Evolutionary conservation across 768 basidiomycete species (phyloP), one percentile per base, ranked within the genome.

Genomic region (Tulasnella sp.): DNA sequence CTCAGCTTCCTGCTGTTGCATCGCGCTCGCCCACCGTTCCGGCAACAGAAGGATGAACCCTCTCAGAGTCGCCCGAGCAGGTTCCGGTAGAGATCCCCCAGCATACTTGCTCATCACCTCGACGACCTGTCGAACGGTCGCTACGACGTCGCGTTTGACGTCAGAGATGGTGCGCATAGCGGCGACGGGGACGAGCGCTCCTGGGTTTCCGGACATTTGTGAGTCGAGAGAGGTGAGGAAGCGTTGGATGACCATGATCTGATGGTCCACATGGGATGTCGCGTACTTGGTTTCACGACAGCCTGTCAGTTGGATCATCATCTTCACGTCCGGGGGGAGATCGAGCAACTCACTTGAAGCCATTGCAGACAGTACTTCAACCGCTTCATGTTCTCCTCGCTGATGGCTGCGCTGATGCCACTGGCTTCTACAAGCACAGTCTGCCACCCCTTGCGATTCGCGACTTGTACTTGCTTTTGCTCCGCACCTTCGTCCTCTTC

Each of bases 351-450:
- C 25, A 89, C 88, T 75, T 87, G 84, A 17, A 94, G 74, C 89
- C 90, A 93, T 59, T 88, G 81, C 27, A 94, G 68, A 70, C 87
- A 91, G 67, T 92, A 93, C 68, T 83, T 82, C 42, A 94, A 70
- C 54, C 86, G 75, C 57, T 87, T 76, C 85, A 94, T 87, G 66
- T 84, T 91, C 70, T 93, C 92, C 63, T 92, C 90, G 69, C 89
- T 91, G 30, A 93, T 75, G 7, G 92, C 91, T 0, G 87, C 89
- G 59, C 89, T 80, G 31, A 94, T 75, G 0, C 91, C 91, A 12
- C 91, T 89, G 1, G 89, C 91, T 70, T 93, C 91, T 22, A 85
- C 74, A 42, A 93, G 72, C 25, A 92, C 78, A 0, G 85, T 80
- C 65, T 92, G 89, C 90, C 87, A 91, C 43, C 86, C 75, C 69